Base-by-base conservation (phyloP, 1,284 basidiomycete species). In the Cutaneotrichosporon daszewskae region DNA sequence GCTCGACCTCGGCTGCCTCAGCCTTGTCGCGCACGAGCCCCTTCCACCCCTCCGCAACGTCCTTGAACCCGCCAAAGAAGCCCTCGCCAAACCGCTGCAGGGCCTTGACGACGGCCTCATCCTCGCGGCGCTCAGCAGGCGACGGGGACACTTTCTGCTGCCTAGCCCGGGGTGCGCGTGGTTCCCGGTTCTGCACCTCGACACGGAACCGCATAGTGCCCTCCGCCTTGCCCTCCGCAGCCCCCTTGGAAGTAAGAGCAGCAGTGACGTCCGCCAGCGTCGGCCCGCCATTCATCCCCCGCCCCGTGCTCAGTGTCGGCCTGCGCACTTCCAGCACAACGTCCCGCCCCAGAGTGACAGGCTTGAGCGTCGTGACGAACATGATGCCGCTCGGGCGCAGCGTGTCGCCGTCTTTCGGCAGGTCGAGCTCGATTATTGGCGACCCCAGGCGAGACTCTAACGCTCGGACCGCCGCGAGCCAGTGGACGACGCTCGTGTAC, bases 41-140 rank as follows among this genome's bases (percentile, higher is more conserved):
- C 29, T 25, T n/a, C 29, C 43, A 53, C 44, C 47, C 29, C 32
- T 62, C 58, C 14, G 47, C 54, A 11, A 66, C n/a, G 14, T 60
- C 63, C 22, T 53, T 43, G 31, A 66, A 58, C 9, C 61, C 63
- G 23, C 60, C 60, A 43, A 37, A 57, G 40, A 59, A 60, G 1
- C 63, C 63, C 20, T 51, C 53, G 11, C 47, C 54, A 28, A 64
- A 57, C 11, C 25, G 28, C 26, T 49, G 36, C 16, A 66, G 42
- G 2, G 51, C 53, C 14, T 50, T 24, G 12, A 60, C 48, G 19
- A 65, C 53, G 23, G 49, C 44, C 16, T 44, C 35, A 33, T 57
- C 59, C 40, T 63, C 59, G 18, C 28, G 12, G 26, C 25, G 17
- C 35, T 56, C 45, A n/a, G 36, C 18, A 2, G 2, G 2, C 7